A percentile compares a stretch with the other conserved stretches of the same genome.
These are phyloP conservation scores for Ormosia semicastrata DNA, from an alignment of 306 rosid species.

Conservation along the genomic window DNA sequence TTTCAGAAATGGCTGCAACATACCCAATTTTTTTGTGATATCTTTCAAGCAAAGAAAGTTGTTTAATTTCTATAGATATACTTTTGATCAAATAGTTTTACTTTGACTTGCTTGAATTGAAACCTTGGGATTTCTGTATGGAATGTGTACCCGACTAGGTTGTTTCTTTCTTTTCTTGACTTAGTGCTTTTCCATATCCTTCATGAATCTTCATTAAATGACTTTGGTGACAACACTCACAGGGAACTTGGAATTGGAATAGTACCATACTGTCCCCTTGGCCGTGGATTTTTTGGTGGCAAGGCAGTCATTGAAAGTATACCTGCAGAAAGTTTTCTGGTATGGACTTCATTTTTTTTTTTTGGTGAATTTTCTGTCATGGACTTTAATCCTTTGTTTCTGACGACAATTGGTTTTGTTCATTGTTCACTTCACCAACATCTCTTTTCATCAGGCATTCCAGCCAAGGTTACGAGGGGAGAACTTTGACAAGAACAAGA, in stretches of 20 bases:
- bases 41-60: neutral
- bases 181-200: neutral
- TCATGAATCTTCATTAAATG: constrained; percentile 7
- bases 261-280: constrained; percentile 87
- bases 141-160: neutral
- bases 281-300: constrained; percentile 89
- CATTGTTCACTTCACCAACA: neutral
- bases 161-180: constrained; percentile 6
- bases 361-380: constrained; percentile 63
- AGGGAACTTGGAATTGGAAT: constrained; percentile 85
- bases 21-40: neutral
- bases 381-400: constrained; percentile 5
- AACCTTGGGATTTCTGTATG: neutral
- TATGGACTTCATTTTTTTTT: constrained; percentile 32
- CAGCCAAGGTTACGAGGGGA: constrained; percentile 64
- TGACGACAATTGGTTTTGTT: neutral
- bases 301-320: constrained; percentile 61
- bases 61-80: neutral
- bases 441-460: constrained; percentile 35
- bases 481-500: constrained; percentile 62
- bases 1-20: neutral
- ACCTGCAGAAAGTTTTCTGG: constrained; percentile 55
- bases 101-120: neutral
- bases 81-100: neutral
- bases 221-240: neutral